A percentile compares a stretch with the other conserved stretches of the same genome.
These are phyloP conservation scores for Abortiporus biennis DNA, from an alignment of 1,284 basidiomycete species.

Conservation along the genomic window DNA sequence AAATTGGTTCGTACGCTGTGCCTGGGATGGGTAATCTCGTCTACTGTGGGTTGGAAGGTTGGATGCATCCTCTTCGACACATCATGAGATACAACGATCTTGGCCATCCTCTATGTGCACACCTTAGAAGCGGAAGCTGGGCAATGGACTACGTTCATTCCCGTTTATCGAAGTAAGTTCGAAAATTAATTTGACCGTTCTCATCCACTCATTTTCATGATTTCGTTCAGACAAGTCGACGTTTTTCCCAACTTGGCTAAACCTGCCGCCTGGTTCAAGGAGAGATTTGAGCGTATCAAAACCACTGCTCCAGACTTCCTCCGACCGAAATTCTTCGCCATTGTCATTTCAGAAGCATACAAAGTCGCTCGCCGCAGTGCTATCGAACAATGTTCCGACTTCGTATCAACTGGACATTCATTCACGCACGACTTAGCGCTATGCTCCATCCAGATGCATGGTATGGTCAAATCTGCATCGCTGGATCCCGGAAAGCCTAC, in stretches of 20 bases:
- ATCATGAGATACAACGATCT: conserved; percentile 88
- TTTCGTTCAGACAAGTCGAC: conserved; percentile 51
- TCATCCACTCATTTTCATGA: conserved; percentile 5
- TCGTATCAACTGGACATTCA: conserved; percentile 76
- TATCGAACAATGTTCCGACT: conserved; percentile 83
- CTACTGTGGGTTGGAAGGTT: conserved; percentile 93
- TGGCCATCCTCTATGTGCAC: conserved; percentile 84
- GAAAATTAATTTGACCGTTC: background rate
- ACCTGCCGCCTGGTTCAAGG: conserved; percentile 78
- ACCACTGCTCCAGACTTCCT: conserved; percentile 74
- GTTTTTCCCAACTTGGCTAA: conserved; percentile 62
- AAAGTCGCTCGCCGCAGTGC: conserved; percentile 79
- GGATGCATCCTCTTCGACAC: conserved; percentile 83
- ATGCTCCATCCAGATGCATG: conserved; percentile 89
- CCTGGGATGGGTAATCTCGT: conserved; percentile 68
- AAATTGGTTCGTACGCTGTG: conserved; percentile 75
- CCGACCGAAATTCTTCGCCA: conserved; percentile 90
- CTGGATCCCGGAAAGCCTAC: conserved; percentile 65
- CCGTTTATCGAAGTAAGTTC: conserved; percentile 66
- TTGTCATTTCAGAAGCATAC: conserved; percentile 86
- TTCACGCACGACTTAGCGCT: conserved; percentile 88
- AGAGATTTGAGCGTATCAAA: conserved; percentile 79
- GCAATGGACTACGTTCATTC: conserved; percentile 79
- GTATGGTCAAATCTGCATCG: conserved; percentile 83
- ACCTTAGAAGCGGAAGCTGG: conserved; percentile 85